Base-by-base conservation (phyloP, 108 stramenopile genomes). In the Cylindrotheca fusiformis region DNA sequence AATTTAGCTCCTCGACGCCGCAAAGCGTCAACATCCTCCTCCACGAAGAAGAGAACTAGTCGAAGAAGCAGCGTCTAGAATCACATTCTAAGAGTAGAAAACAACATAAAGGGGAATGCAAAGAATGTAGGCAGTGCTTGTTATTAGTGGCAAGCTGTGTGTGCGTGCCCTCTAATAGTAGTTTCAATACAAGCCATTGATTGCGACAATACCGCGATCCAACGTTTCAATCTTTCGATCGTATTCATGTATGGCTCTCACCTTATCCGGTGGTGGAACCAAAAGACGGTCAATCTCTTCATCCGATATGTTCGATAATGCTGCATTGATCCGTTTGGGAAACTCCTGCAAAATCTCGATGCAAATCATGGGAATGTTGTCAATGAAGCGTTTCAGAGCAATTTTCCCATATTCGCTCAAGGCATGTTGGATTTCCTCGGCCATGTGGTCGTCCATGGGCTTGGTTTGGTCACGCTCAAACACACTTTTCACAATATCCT, bases 351-450 rank as follows among this genome's bases (percentile, higher is more conserved):
- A 56, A 5, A 75, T 55, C 41, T 75, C 55, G 60, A 65, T 67
- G 32, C 82, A 83, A 55, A 79, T 41, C 83, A 84, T 84, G 17
- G 83, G 83, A 18, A 71, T 65, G 19, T 60, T 69, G 51, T 84
- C 83, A 58, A 84, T 54, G 22, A 84, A 71, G 14, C 83, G 72
- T 33, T 74, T 73, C 27, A 71, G 65, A 29, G 79, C 79, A 36
- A 84, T 64, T 28, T 71, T 74, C 1, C 83, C 83, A 49, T 84
- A 84, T 1, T 55, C 24, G 41, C 78, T 68, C 27, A 84, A 45
- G 20, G 75, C 75, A 60, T 69, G 48, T 32, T 84, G 65, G 79
- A 84, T 84, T n/a, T 84, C 83, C 51, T 80, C 78, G 1, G 79
- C 79, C 73, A 78, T 75, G 55, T 84, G 79, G 1, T 80, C 69